Evolutionary conservation across 441 rosid genomes (phyloP).

Genomic region (Syzygium syzygioides): DNA sequence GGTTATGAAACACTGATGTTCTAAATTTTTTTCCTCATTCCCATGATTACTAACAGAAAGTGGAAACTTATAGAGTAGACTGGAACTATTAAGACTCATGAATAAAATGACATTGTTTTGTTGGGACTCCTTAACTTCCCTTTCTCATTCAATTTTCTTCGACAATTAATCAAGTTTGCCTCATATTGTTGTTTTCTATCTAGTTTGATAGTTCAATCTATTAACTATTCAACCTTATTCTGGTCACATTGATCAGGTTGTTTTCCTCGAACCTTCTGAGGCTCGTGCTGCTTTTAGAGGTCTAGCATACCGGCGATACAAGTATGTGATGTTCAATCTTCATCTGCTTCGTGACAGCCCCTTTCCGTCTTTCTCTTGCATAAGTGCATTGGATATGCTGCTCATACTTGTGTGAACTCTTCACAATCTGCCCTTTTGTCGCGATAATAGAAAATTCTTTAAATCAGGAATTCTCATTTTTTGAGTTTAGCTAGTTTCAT

Average conservation of each 20-base stretch:
- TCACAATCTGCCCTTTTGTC: not conserved
- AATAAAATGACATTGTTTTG: not conserved
- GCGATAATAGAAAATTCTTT: not conserved
- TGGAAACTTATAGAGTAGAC: not conserved
- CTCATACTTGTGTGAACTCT: not conserved
- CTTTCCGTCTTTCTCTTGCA: not conserved
- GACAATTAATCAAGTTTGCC: not conserved
- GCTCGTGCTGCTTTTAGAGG: conserved; percentile 82
- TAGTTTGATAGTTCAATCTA: not conserved
- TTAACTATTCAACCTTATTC: not conserved
- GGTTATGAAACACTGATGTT: not conserved
- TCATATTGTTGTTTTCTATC: no score
- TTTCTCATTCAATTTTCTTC: not conserved
- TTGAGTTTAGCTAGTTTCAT: no score
- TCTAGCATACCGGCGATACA: conserved; percentile 85
- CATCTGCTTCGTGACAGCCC: not conserved
- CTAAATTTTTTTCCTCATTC: not conserved
- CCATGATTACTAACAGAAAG: not conserved
- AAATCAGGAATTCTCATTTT: not conserved
- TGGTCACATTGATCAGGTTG: conserved; percentile 35
- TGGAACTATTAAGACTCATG: not conserved
- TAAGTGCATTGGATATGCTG: not conserved
- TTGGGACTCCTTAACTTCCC: not conserved
- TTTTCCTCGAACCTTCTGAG: conserved; percentile 76
- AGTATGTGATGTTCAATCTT: conserved; percentile 36